A percentile compares a stretch with the other conserved stretches of the same genome.
Conservation (phyloP, 345 rosid genomes). For the Salix dunnii region DNA sequence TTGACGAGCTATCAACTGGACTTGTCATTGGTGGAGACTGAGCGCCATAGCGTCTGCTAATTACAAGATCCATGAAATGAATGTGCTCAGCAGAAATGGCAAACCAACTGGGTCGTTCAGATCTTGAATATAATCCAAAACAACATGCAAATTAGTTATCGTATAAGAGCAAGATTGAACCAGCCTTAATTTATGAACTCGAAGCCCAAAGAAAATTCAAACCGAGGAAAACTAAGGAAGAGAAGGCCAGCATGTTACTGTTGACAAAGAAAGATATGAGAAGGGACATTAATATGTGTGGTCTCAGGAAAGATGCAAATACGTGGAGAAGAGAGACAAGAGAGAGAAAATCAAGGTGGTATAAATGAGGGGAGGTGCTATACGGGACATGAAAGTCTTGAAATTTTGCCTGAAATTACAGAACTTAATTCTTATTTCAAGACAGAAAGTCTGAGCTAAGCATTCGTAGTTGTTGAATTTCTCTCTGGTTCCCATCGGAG, state of each 20-base stretch:
- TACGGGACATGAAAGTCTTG: constrained; percentile 9
- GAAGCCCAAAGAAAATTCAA: not conserved
- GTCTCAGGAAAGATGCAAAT: constrained; percentile 17
- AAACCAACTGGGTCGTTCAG: not conserved
- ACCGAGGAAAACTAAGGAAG: not conserved
- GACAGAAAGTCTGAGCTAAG: not conserved
- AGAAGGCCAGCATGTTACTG: not conserved
- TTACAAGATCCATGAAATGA: constrained; percentile 46
- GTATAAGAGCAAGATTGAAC: not conserved
- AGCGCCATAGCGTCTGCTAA: constrained; percentile 17
- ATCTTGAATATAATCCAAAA: constrained; percentile 1
- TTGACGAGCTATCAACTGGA: constrained; percentile 28
- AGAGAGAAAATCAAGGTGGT: constrained; percentile 21
- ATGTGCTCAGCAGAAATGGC: not conserved
- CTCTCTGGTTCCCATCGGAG: constrained; percentile 17
- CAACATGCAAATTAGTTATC: constrained; percentile 4
- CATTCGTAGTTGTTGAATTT: constrained; percentile 24
- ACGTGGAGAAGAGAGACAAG: constrained; percentile 22
- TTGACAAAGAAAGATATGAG: constrained; percentile 4
- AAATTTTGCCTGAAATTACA: constrained; percentile 5
- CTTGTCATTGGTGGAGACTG: constrained; percentile 34
- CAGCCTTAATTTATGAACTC: not conserved
- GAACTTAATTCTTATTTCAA: not conserved
- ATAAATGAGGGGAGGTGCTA: constrained; percentile 15
- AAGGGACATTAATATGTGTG: not conserved